Percentiles rank a stretch among this genome's conserved stretches.
phyloP scores from a whole-genome alignment of 148 eudicot species.

The Arctostaphylos glauca region DNA sequence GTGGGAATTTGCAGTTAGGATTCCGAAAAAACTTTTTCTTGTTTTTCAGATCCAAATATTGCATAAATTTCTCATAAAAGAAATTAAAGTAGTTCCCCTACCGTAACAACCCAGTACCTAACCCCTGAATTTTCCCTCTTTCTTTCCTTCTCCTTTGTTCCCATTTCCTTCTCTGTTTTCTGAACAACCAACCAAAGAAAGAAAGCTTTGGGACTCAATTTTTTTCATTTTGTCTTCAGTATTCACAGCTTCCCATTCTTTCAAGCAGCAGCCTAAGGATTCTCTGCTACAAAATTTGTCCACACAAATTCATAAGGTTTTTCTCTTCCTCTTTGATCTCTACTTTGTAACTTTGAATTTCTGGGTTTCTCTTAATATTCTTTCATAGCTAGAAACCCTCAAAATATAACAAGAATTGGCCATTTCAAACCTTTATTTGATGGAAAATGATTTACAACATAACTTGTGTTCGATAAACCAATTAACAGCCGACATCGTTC shows the following conservation, averaged over 20 bases:
- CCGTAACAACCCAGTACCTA: conserved; percentile 8
- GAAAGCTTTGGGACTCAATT: not conserved
- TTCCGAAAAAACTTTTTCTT: not conserved
- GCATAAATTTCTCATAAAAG: not conserved
- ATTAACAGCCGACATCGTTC: not conserved
- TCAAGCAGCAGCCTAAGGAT: not conserved
- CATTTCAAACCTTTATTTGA: not conserved
- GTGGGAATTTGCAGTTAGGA: not conserved
- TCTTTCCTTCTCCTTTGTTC: not conserved
- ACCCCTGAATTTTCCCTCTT: not conserved
- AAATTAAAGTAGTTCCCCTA: not conserved
- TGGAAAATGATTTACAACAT: not conserved
- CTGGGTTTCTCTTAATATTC: not conserved
- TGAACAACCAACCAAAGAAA: conserved; percentile 12
- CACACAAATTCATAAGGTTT: not conserved
- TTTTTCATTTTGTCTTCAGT: not conserved
- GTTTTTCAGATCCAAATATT: not conserved
- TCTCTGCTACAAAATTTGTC: not conserved
- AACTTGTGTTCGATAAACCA: not conserved
- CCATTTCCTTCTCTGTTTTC: conserved; percentile 8
- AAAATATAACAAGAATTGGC: not conserved
- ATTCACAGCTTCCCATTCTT: not conserved
- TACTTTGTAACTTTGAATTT: not conserved
- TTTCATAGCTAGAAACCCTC: too few relatives aligned
- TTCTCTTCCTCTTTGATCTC: not conserved